Base-by-base conservation (phyloP, 2,329 filamentous ascomycete species). In the Nectriaceae sp. region DNA sequence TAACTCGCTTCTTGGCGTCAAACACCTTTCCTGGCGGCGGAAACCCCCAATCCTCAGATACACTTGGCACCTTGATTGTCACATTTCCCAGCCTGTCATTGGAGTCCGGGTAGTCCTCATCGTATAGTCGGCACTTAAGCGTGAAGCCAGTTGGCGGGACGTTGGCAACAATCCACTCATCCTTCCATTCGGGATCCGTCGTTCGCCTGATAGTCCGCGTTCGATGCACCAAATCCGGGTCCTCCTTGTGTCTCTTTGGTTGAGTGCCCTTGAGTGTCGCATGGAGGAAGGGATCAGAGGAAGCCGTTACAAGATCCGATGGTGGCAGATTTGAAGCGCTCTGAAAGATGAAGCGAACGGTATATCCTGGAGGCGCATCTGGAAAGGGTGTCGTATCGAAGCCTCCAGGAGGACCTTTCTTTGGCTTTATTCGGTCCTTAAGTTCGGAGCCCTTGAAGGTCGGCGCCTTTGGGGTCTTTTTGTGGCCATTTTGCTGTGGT, bases 1-100 rank as follows among this genome's bases (percentile, higher is more conserved):
- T 91, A 66, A 88, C 82, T 42, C 88, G 84, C 74, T 94, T 96
- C 76, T 89, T 91, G 47, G 94, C 82, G 44, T 84, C 78, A 64
- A 84, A 94, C 13, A 75, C 71, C 51, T 83, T 74, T 3, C 72
- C 75, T 0, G 73, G 72, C 3, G 86, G 76, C 4, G 79, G 77
- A 42, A 92, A 80, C 0, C 88, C 89, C 89, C 89, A 95, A 33
- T 77, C 67, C 36, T 87, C 82, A 40, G 74, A 75, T 5, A 96
- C 65, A 2, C 70, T 65, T 11, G 77, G 70, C 0, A 88, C 82
- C 16, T 80, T 70, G 45, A 96, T 74, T 40, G 90, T 90, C 3
- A 90, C 89, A 63, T 94, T 95, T 11, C 93, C 93, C 18, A 97
- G 78, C 21, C 90, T 80, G 70, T 97, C 93, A 64, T 97, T 88